Conservation (phyloP, 257 asterid genomes). For the Mentha longifolia region DNA sequence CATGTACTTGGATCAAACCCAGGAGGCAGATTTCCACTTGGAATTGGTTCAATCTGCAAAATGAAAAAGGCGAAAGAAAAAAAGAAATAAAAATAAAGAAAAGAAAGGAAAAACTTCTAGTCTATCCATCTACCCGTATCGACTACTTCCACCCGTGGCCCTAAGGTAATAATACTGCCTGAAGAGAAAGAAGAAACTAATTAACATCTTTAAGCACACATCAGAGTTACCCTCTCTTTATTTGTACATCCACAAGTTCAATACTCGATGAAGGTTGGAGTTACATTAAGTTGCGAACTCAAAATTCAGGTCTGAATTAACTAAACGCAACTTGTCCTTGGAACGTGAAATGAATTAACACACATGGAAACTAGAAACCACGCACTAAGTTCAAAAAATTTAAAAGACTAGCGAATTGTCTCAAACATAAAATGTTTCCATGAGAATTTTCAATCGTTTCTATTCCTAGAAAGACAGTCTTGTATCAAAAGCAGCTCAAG, state of each 20-base stretch:
- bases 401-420: background rate
- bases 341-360: background rate
- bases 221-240: background rate
- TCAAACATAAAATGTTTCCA: background rate
- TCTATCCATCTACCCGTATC: constrained; percentile 31
- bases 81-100: constrained; percentile 46
- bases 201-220: constrained; percentile 4
- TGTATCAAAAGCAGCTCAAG: background rate
- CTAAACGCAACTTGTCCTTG: constrained; percentile 9
- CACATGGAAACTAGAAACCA: background rate
- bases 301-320: background rate
- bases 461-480: background rate
- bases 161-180: constrained; percentile 17
- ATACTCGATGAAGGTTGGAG: background rate
- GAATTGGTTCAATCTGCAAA: constrained; percentile 98
- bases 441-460: background rate
- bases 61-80: constrained; percentile 39
- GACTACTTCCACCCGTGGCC: constrained; percentile 33
- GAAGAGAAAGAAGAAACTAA: background rate
- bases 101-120: constrained; percentile 31
- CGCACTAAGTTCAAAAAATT: too few species aligned
- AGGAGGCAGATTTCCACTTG: constrained; percentile 99
- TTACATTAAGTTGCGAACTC: constrained; percentile 5
- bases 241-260: background rate
- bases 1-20: constrained; percentile 99